phyloP scores from a whole-genome alignment of 2,329 filamentous ascomycete species.

The Pseudogymnoascus sp. region DNA sequence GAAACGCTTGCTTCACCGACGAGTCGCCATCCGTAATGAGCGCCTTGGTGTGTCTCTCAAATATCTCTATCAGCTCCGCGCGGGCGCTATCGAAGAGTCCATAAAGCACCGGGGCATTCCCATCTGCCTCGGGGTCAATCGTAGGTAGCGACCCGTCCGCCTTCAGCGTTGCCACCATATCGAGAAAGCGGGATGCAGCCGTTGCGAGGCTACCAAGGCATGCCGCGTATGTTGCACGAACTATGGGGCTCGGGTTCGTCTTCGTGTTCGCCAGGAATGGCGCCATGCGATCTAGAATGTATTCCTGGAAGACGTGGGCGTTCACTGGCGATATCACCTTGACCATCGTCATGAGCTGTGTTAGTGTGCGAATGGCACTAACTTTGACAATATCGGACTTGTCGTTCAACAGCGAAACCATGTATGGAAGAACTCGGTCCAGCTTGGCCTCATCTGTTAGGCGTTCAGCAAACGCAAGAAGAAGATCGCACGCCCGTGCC shows the following conservation, averaged over 20 bases:
- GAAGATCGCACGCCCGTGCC: constrained; percentile 79
- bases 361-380: constrained; percentile 75
- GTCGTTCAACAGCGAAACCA: constrained; percentile 76
- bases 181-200: constrained; percentile 75
- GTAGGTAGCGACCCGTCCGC: constrained; percentile 74
- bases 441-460: constrained; percentile 93
- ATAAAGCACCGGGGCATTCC: constrained; percentile 62
- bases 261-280: constrained; percentile 45
- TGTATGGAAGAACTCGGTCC: constrained; percentile 83
- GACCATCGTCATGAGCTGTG: constrained; percentile 80
- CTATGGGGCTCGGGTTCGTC: constrained; percentile 54
- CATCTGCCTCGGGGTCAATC: constrained; percentile 66
- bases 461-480: constrained; percentile 84
- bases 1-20: constrained; percentile 79
- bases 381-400: constrained; percentile 76
- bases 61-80: constrained; percentile 69
- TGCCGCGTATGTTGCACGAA: constrained; percentile 86
- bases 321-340: constrained; percentile 76
- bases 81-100: constrained; percentile 84
- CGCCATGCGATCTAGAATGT: constrained; percentile 57
- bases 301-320: constrained; percentile 60
- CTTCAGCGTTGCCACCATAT: constrained; percentile 81
- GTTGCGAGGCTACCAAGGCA: constrained; percentile 83
- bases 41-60: constrained; percentile 82
- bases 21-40: constrained; percentile 81